Percentiles rank a stretch among this genome's conserved stretches.
These are phyloP conservation scores for Groenewaldozyma tartarivorans DNA, from an alignment of 805 yeast species.

Conservation along the genomic window DNA sequence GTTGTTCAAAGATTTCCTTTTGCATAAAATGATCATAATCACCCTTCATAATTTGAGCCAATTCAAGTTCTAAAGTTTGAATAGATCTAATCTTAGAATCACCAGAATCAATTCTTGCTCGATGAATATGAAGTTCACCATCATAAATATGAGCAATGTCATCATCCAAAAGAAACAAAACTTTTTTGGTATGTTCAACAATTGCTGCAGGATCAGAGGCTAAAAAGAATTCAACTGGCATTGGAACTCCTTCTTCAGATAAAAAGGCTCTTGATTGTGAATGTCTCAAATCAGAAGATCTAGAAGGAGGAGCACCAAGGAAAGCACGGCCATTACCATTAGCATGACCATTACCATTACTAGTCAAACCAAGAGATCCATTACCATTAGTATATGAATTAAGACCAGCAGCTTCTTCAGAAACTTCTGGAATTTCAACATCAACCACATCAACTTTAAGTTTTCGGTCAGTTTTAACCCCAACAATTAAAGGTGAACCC, in stretches of 20 bases:
- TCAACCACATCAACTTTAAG: conserved; percentile 97
- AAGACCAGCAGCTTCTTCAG: conserved; percentile 11
- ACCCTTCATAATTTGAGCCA: conserved; percentile 97
- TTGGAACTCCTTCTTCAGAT: conserved; percentile 85
- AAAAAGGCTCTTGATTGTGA: conserved; percentile 95
- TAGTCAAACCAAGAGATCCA: conserved; percentile 3
- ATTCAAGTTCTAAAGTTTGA: conserved; percentile 93
- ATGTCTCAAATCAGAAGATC: conserved; percentile 49
- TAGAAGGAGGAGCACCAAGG: not conserved
- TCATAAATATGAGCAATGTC: conserved; percentile 97
- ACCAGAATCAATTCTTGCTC: conserved; percentile 74
- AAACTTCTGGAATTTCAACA: conserved; percentile 83
- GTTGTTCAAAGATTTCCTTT: conserved; percentile 97
- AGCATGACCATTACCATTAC: not conserved
- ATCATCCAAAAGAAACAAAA: conserved; percentile 91
- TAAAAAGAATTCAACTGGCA: conserved; percentile 90
- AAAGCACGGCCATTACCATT: not conserved
- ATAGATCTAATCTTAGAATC: conserved; percentile 92
- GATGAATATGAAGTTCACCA: conserved; percentile 97
- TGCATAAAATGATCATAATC: conserved; percentile 95
- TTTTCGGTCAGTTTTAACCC: conserved; percentile 92
- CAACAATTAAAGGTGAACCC: conserved; percentile 94
- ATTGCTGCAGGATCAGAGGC: conserved; percentile 98
- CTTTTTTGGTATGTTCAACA: conserved; percentile 93
- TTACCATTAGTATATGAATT: not conserved